These are phyloP conservation scores for Comarum palustre DNA, from an alignment of 306 rosid genomes.

Conservation along the genomic window DNA sequence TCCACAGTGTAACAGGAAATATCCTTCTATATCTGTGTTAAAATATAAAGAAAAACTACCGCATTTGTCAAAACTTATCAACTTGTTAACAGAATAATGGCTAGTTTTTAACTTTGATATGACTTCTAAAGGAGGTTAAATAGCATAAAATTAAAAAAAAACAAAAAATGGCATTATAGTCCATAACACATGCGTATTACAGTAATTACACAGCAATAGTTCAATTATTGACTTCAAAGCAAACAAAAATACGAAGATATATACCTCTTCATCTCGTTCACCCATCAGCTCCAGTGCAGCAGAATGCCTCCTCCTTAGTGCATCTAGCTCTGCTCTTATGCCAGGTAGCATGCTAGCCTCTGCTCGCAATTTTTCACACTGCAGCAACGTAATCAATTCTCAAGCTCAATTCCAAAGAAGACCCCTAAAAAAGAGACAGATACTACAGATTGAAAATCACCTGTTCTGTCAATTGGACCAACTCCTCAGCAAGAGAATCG, in stretches of 20 bases:
- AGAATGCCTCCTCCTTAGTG: constrained; percentile 91
- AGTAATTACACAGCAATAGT: background rate
- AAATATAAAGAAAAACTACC: background rate
- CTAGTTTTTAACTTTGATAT: background rate
- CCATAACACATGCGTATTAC: background rate
- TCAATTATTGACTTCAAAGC: background rate
- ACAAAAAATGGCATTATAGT: background rate
- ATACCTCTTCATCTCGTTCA: constrained; percentile 98
- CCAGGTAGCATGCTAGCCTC: constrained; percentile 84
- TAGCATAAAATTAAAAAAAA: background rate
- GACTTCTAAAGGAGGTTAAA: background rate
- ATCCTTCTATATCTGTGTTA: background rate
- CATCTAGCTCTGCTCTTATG: constrained; percentile 85
- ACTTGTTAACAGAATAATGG: background rate
- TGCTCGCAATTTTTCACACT: constrained; percentile 88
- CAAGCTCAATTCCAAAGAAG: constrained; percentile 20
- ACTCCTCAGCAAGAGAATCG: constrained; percentile 95
- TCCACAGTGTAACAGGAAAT: background rate
- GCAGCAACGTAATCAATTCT: constrained; percentile 27
- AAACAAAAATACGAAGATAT: constrained; percentile 17
- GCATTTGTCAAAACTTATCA: background rate
- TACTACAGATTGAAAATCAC: constrained; percentile 31
- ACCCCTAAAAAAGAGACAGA: constrained; percentile 11
- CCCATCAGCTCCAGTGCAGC: constrained; percentile 99
- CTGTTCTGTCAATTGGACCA: constrained; percentile 91